Conservation (phyloP, 2,329 filamentous ascomycete species). For the Exophiala viscosa region DNA sequence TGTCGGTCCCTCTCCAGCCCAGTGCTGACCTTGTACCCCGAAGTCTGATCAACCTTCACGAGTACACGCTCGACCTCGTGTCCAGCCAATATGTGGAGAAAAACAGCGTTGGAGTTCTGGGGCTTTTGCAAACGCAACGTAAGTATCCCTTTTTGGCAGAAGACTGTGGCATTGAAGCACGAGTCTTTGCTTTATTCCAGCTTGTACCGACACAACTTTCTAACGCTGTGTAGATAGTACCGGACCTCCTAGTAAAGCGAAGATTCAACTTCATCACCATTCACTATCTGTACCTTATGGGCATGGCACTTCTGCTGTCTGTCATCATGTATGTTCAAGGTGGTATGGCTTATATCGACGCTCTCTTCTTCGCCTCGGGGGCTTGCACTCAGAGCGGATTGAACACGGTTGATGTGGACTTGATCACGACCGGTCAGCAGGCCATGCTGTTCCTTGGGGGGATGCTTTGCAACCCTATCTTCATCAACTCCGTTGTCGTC, state of each 20-base stretch:
- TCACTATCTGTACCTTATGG: conserved; percentile 72
- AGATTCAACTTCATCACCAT: conserved; percentile 45
- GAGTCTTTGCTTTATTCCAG: background rate
- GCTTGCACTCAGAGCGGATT: conserved; percentile 87
- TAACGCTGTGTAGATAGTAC: conserved; percentile 38
- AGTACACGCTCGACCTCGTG: no score
- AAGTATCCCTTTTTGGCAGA: no score
- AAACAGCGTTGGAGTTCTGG: background rate
- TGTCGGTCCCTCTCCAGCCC: no score
- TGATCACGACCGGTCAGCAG: conserved; percentile 68
- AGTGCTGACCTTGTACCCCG: no score
- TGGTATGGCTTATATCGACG: conserved; percentile 73
- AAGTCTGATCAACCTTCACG: no score
- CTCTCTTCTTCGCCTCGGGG: conserved; percentile 82
- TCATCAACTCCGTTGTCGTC: conserved; percentile 80
- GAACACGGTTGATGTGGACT: conserved; percentile 70
- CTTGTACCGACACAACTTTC: conserved; percentile 3
- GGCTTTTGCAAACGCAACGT: background rate
- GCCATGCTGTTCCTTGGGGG: conserved; percentile 67
- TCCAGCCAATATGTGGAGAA: background rate
- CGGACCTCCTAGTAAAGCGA: conserved; percentile 35
- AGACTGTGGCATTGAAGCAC: no score
- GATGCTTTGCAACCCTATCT: conserved; percentile 76
- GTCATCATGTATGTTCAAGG: conserved; percentile 68
- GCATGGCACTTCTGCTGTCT: conserved; percentile 68